Evolutionary conservation across 768 basidiomycete species (phyloP).

Genomic region (Royoungia palumana): DNA sequence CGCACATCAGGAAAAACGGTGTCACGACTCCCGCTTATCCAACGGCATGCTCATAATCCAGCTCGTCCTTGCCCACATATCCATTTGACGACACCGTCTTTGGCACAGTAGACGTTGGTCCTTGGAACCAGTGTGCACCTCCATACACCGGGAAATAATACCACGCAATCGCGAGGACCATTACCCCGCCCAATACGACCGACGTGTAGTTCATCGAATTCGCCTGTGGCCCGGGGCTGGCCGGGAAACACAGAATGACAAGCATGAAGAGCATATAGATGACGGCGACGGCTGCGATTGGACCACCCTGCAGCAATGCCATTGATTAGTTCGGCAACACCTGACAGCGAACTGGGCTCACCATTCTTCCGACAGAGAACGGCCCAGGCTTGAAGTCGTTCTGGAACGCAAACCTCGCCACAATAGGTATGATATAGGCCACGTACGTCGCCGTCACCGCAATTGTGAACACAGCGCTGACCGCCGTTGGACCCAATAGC

Average conservation of each 20-base stretch:
- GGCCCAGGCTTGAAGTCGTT: slow-evolving; percentile 45
- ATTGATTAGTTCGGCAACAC: too few species aligned
- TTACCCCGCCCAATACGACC: slow-evolving; percentile 58
- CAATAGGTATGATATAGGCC: slow-evolving; percentile 45
- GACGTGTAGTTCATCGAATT: slow-evolving; percentile 68
- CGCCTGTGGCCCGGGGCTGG: slow-evolving; percentile 41
- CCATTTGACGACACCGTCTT: neutral
- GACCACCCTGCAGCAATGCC: slow-evolving; percentile 40
- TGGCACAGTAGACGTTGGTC: slow-evolving; percentile 48
- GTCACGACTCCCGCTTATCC: too few species aligned
- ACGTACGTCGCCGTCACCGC: slow-evolving; percentile 43
- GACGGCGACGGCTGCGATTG: slow-evolving; percentile 51
- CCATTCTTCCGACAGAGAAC: slow-evolving; percentile 41
- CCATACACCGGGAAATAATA: slow-evolving; percentile 73
- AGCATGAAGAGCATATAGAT: slow-evolving; percentile 63
- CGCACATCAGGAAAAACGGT: too few species aligned
- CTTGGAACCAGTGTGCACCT: slow-evolving; percentile 68
- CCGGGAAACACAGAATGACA: slow-evolving; percentile 60
- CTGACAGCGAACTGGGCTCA: slow-evolving; percentile 15
- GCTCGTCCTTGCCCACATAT: neutral
- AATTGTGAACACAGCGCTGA: slow-evolving; percentile 54
- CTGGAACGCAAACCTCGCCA: slow-evolving; percentile 43
- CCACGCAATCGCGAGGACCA: slow-evolving; percentile 53
- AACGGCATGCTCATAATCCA: too few species aligned
- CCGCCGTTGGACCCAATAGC: slow-evolving; percentile 51